phyloP scores from a whole-genome alignment of 2,329 filamentous ascomycete genomes.

The Huntiella omanensis region DNA sequence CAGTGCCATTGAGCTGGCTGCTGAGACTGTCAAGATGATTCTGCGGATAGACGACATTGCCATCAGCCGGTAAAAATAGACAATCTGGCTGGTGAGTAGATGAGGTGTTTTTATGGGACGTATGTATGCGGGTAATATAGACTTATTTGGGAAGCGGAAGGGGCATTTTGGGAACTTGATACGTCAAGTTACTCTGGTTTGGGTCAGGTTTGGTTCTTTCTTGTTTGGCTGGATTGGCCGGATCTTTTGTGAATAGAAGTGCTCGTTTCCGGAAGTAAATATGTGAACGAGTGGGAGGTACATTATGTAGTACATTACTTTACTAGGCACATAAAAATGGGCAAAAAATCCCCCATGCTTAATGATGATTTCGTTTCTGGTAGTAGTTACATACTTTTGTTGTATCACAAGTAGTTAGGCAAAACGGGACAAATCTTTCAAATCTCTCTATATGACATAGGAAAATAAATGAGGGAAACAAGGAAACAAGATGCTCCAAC shows the following conservation, averaged over 20 bases:
- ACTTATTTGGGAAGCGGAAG: neutral
- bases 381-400: too few species aligned
- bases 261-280: neutral
- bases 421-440: too few species aligned
- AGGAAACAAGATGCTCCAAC: too few species aligned
- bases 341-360: neutral
- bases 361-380: neutral
- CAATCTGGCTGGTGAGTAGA: neutral
- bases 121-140: neutral
- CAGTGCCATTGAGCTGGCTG: constrained; percentile 88
- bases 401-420: too few species aligned
- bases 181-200: too few species aligned
- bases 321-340: neutral
- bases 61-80: constrained; percentile 32
- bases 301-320: neutral
- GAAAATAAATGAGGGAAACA: too few species aligned
- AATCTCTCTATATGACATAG: too few species aligned
- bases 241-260: constrained; percentile 1
- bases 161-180: neutral
- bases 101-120: neutral
- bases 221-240: too few species aligned
- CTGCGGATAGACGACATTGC: constrained; percentile 49
- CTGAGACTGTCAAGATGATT: constrained; percentile 96
- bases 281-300: neutral
- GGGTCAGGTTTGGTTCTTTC: too few species aligned